Evolutionary conservation across 495 filamentous ascomycete genomes (phyloP), one percentile per base, ranked within the genome.

Genomic region (Rhypophila decipiens): DNA sequence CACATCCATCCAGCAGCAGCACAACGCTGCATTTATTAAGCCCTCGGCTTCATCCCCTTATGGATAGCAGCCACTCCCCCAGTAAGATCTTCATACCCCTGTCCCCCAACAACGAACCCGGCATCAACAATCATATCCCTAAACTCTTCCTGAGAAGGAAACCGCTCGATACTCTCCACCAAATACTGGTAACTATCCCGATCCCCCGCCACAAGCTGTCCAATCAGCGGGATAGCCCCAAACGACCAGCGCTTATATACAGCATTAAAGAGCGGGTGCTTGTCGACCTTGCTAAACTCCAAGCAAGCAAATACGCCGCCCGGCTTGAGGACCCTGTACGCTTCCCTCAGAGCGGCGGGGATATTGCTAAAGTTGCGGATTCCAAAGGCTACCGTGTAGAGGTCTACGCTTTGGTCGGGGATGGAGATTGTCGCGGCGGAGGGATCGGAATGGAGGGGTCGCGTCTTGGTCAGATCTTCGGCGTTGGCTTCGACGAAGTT

Each of bases 331-430:
- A 98, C 89, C 2, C 93, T 79, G 68, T 78, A 80, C 0, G 93
- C 93, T 58, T 96, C 87, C 5, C 74, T 58, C 21, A 98, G 70
- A 0, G 94, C 93, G 0, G 73, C 73, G 46, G 82, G 78, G 61
- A 95, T 93, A 67, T 90, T 74, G 40, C 86, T 90, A 72, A 98
- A 97, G 67, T 98, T 98, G 39, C 93, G 81, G 65, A 97, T 96
- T 24, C 93, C 93, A 60, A 98, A 98, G 3, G 95, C 93, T 7
- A 97, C 91, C 2, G 93, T 98, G 71, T 98, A 98, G 7, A 98
- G 75, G 63, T 98, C 93, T 29, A 96, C 68, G 8, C 72, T 80
- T 55, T 73, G 67, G 47, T 71, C 63, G 0, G 80, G 73, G 44
- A 96, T 78, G 18, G 39, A 39, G 8, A 41, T 15, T 22, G 3